Evolutionary conservation across 345 rosid species (phyloP), one percentile per base, ranked within the genome.

Genomic region (Citropsis articulata): DNA sequence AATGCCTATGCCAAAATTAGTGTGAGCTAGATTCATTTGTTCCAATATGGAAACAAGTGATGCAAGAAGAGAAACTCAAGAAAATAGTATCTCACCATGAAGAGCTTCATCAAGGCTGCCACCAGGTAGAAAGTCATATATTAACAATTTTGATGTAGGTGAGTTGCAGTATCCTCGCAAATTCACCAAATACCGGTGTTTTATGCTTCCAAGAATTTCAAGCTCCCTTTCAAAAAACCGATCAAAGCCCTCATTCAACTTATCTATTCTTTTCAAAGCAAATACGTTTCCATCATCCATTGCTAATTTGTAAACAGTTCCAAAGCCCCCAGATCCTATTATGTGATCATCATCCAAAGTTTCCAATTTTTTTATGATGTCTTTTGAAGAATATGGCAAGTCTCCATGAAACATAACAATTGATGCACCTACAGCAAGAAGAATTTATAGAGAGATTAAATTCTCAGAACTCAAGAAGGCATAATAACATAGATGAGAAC

Each of bases 341-440:
- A 92, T 83, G 72, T 94, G 94, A 78, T 92, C 99, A 83, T 92
- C 97, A 63, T 86, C 91, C 85, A 96, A 85, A 79, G 86, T 86
- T 79, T 96, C 99, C 78, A 96, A 77, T 81, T 94, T 94, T 84
- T 90, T 96, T 57, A 96, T 92, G n/a, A 94, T 91, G 79, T 96
- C 99, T 81, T 91, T 96, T 18, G 99, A 91, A 59, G 99, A 90
- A 78, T 94, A 96, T 19, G 99, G 99, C 86, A 96, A 81, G 82
- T 96, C 98, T 79, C 98, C 99, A 79, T 96, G 98, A 83, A 96
- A 96, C 98, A 96, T 94, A 81, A 96, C 93, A 48, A 96, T 88
- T 27, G 99, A 96, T 71, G 98, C 98, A 81, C 99, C 99, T 96
- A 86, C 75, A 85, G 62, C 50, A 78, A 66, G 66, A 82, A 72